These are phyloP conservation scores for Wickerhamiella occidentalis DNA, from an alignment of 805 yeast genomes.

Conservation along the genomic window DNA sequence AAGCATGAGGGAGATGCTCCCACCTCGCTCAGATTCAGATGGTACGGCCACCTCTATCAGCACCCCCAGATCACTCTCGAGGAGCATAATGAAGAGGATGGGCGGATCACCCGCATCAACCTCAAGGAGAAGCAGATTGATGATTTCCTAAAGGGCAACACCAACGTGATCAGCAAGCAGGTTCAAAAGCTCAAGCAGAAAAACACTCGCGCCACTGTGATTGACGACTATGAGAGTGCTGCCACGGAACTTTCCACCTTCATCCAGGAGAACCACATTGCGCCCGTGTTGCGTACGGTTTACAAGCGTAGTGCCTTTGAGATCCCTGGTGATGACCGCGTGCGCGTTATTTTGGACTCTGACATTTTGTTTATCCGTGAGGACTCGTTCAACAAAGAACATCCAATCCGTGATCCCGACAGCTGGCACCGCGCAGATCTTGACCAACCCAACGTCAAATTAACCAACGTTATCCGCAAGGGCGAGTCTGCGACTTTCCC, in stretches of 20 bases:
- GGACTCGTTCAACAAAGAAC: conserved; percentile 68
- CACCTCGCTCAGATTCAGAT: conserved; percentile 72
- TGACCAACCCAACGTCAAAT: conserved; percentile 54
- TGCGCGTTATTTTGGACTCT: conserved; percentile 81
- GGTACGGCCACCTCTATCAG: conserved; percentile 73
- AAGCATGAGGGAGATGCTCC: conserved; percentile 36
- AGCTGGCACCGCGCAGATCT: conserved; percentile 90
- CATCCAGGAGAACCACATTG: conserved; percentile 52
- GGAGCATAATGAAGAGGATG: conserved; percentile 41
- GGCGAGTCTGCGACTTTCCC: conserved; percentile 83
- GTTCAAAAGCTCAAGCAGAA: conserved; percentile 51
- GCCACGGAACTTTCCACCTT: conserved; percentile 51
- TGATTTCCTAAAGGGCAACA: conserved; percentile 49
- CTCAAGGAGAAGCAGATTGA: conserved; percentile 75
- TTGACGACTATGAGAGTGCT: conserved; percentile 42
- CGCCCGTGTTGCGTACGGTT: conserved; percentile 77
- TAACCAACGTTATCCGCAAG: conserved; percentile 65
- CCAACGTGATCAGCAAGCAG: conserved; percentile 37
- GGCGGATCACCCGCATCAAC: conserved; percentile 47
- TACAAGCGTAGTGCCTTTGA: conserved; percentile 93
- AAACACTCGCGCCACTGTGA: conserved; percentile 40
- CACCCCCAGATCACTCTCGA: conserved; percentile 73
- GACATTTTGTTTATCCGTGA: conserved; percentile 81
- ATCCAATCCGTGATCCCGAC: conserved; percentile 81
- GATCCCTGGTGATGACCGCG: conserved; percentile 93